Conservation (phyloP, 108 stramenopile species). For the Heterococcus sp. region DNA sequence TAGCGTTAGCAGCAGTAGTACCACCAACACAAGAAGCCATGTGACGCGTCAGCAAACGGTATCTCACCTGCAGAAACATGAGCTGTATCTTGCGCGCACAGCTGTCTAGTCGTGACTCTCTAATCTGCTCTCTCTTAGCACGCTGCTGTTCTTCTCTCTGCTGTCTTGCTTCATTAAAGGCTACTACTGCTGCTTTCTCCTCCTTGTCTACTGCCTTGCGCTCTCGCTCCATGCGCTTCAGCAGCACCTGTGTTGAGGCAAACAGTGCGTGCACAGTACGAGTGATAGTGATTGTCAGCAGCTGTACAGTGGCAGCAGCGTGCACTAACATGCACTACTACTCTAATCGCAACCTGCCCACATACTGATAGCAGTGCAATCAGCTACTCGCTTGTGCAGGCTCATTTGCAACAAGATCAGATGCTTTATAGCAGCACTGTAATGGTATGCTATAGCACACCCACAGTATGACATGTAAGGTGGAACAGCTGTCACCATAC, state of each 20-base stretch:
- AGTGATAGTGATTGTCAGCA: background rate
- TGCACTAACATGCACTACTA: background rate
- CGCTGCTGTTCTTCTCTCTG: too few species aligned
- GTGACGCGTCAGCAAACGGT: too few species aligned
- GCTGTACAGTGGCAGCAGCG: background rate
- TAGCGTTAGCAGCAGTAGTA: too few species aligned
- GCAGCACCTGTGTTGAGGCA: background rate
- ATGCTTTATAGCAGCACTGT: too few species aligned
- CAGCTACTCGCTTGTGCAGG: background rate
- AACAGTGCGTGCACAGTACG: background rate
- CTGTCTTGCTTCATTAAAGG: too few species aligned
- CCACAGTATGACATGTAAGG: background rate
- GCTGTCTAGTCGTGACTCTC: too few species aligned
- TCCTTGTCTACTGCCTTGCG: background rate
- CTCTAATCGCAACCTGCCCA: background rate
- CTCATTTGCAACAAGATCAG: background rate
- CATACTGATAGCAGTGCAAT: background rate
- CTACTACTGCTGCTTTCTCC: background rate
- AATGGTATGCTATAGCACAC: background rate
- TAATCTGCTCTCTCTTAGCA: too few species aligned
- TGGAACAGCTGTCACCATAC: background rate
- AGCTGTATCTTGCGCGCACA: too few species aligned
- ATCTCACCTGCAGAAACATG: too few species aligned
- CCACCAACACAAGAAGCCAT: too few species aligned
- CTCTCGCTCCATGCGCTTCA: background rate